A percentile compares a stretch with the other conserved stretches of the same genome.
These are phyloP conservation scores for Kitagawia praeruptora DNA, from an alignment of 129 eudicot species.

Conservation along the genomic window DNA sequence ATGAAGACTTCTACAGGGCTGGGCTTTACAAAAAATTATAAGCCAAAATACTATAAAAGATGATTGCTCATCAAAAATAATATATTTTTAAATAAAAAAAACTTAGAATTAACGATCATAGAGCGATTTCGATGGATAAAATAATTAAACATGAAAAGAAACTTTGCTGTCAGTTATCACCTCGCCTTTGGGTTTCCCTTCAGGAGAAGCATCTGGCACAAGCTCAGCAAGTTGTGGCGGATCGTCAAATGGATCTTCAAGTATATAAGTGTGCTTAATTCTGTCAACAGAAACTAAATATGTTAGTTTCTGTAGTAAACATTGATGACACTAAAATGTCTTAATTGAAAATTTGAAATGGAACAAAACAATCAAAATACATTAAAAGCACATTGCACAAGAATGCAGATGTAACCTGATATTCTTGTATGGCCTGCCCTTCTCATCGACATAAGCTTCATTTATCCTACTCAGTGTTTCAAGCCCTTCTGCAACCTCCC, in stretches of 20 bases:
- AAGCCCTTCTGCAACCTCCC: constrained; percentile 92
- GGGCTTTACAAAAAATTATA: neutral
- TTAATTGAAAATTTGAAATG: neutral
- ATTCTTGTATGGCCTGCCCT: constrained; percentile 78
- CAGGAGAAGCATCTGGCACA: constrained; percentile 91
- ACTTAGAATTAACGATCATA: neutral
- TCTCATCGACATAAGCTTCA: constrained; percentile 84
- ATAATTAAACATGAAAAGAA: neutral
- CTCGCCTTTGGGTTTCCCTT: constrained; percentile 96
- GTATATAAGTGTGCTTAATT: constrained; percentile 80
- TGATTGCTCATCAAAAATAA: neutral
- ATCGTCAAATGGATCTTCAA: constrained; percentile 94
- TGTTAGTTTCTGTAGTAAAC: neutral
- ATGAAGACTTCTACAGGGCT: neutral
- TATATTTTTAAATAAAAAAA: neutral
- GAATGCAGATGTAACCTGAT: constrained; percentile 42
- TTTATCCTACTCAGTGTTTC: constrained; percentile 78
- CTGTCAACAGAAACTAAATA: constrained; percentile 26
- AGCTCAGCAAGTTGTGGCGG: constrained; percentile 68
- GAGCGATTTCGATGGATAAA: neutral
- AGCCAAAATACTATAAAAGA: neutral
- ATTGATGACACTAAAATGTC: neutral
- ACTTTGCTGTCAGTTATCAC: constrained; percentile 20
- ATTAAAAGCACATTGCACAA: neutral
- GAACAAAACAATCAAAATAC: constrained; percentile 7